Evolutionary conservation across 129 eudicot species (phyloP).

Genomic region (Flaveria ramosissima): DNA sequence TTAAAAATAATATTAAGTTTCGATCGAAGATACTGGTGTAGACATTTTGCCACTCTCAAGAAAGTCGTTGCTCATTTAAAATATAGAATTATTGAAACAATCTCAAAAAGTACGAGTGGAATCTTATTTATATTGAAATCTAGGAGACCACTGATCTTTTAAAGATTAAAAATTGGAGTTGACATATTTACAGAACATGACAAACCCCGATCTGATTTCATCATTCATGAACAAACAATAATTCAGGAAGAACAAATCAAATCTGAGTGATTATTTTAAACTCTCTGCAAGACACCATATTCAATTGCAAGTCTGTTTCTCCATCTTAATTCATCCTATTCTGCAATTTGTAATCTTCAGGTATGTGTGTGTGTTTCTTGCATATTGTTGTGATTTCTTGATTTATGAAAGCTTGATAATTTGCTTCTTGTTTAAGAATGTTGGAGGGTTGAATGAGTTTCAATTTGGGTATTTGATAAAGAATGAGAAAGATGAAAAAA

Average conservation of each 20-base stretch:
- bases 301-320: constrained; percentile 20
- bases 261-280: background rate
- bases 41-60: background rate
- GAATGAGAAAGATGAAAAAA: background rate
- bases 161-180: background rate
- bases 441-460: background rate
- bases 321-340: background rate
- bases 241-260: background rate
- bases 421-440: constrained; percentile 5
- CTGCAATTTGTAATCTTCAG: constrained; percentile 17
- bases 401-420: background rate
- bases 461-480: background rate
- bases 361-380: background rate
- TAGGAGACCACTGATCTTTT: background rate
- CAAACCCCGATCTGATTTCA: constrained; percentile 25
- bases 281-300: background rate
- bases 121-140: constrained; percentile 2
- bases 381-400: background rate
- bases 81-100: constrained; percentile 11
- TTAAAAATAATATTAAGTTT: background rate
- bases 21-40: background rate
- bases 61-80: constrained; percentile 27
- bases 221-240: background rate
- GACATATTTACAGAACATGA: constrained; percentile 21
- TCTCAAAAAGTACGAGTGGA: constrained; percentile 20